These are phyloP conservation scores for Thelephora ganbajun DNA, from an alignment of 768 basidiomycete genomes.

Conservation along the genomic window DNA sequence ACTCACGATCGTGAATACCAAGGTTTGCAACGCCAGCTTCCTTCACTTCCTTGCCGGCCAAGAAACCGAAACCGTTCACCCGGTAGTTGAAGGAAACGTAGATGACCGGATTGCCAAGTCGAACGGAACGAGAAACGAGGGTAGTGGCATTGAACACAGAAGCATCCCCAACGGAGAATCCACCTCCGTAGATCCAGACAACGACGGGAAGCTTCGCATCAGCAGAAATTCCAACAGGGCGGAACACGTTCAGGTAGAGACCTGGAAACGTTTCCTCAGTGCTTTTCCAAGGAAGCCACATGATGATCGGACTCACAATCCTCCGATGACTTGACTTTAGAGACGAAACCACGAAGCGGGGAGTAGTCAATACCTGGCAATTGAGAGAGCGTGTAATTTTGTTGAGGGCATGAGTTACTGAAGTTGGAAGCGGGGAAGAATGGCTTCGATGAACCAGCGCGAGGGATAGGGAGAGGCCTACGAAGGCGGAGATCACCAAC, in stretches of 20 bases:
- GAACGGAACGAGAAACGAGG: background rate
- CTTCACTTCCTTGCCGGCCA: slow-evolving; percentile 36
- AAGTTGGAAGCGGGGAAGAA: background rate
- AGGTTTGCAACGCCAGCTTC: slow-evolving; percentile 42
- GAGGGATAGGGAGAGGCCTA: slow-evolving; percentile 13
- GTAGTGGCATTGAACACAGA: background rate
- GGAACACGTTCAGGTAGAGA: background rate
- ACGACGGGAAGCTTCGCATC: background rate
- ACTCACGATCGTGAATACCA: slow-evolving; percentile 53
- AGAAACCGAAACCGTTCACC: slow-evolving; percentile 33
- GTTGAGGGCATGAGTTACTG: background rate
- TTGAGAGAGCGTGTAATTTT: no score
- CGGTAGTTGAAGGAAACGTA: background rate
- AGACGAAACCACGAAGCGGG: no score
- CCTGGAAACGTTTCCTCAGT: background rate
- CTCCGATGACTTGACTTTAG: no score
- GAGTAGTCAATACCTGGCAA: no score
- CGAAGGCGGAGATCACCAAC: slow-evolving; percentile 31
- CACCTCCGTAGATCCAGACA: background rate
- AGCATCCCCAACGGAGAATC: background rate
- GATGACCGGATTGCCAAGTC: background rate
- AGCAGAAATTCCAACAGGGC: background rate
- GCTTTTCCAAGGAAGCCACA: background rate
- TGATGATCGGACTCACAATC: background rate
- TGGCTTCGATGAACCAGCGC: background rate